Conservation (phyloP, 2,329 filamentous ascomycete genomes). For the Trichophyton benhamiae region DNA sequence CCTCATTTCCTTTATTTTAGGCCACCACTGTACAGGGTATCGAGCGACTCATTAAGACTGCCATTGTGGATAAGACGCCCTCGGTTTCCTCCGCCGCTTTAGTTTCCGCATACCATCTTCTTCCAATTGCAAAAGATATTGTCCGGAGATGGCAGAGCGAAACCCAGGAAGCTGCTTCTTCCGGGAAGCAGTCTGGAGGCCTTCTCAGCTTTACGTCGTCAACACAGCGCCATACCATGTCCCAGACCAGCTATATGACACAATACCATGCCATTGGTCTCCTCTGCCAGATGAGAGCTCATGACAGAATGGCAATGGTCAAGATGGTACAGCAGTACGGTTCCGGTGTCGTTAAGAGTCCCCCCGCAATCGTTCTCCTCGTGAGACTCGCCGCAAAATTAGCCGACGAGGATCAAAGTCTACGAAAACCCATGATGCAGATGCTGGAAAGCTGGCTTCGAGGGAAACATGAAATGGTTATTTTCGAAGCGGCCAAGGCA, state of each 20-base stretch:
- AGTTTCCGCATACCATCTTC: conserved; percentile 92
- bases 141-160: conserved; percentile 97
- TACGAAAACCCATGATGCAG: conserved; percentile 93
- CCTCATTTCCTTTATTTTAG: conserved; percentile 34
- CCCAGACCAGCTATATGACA: conserved; percentile 89
- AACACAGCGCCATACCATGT: conserved; percentile 53
- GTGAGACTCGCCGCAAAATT: conserved; percentile 87
- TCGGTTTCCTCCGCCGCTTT: conserved; percentile 93
- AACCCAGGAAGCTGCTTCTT: conserved; percentile 89
- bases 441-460: conserved; percentile 91
- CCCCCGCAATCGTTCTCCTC: conserved; percentile 81
- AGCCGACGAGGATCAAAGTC: conserved; percentile 78
- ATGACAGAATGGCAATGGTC: conserved; percentile 94
- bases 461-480: conserved; percentile 99
- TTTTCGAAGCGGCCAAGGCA: conserved; percentile 96
- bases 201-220: conserved; percentile 89
- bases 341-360: conserved; percentile 85
- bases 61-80: conserved; percentile 97
- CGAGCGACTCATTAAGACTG: conserved; percentile 96
- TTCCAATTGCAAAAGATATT: conserved; percentile 89
- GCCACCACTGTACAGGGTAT: conserved; percentile 94
- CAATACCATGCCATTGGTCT: conserved; percentile 98
- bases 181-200: conserved; percentile 73
- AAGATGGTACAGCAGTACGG: conserved; percentile 99
- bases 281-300: conserved; percentile 92